Base-by-base conservation (phyloP, 2,329 filamentous ascomycete species). In the Epichloe hybrida region DNA sequence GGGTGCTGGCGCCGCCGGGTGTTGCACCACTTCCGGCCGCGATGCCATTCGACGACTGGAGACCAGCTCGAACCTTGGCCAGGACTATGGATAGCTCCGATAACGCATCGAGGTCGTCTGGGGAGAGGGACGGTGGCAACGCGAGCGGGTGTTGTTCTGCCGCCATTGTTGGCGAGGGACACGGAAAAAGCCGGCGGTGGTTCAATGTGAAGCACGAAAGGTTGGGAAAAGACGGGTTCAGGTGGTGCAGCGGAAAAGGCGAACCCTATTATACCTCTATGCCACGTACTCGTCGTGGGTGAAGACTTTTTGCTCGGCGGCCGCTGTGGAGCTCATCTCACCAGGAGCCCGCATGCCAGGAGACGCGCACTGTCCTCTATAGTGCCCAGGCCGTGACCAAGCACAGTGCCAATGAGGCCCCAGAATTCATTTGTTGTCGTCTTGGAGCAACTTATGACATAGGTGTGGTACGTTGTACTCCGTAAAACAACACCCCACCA, bases 81-180 rank as follows among this genome's bases (percentile, higher is more conserved):
- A 96, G 80, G 57, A 95, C 80, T 53, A 81, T 76, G 61, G 88
- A 83, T 50, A 96, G 80, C 61, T 89, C 81, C 27, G 89, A 88
- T 50, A 95, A 78, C 58, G 88, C 80, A 71, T 95, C 90, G 70
- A 96, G 88, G 47, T 81, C 81, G 66, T 90, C 84, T 31, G 90
- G 86, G 47, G 86, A 79, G 55, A 93, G 84, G 51, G 84, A 80
- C 3, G 77, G 69, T 35, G 83, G 76, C 52, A 79, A 70, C 55
- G 72, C 70, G 61, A 76, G 72, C 21, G 68, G 71, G 61, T 68
- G 72, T 46, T 68, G 59, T 35, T 54, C 53, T 44, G 69, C 69
- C 62, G 62, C 58, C 56, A 59, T 59, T 43, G 49, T 52, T 40
- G 47, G 17, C 41, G 48, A 45, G 44, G 39, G 34, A 38, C 31